phyloP scores from a whole-genome alignment of 495 filamentous ascomycete genomes.

The Penicillium bialowiezense region DNA sequence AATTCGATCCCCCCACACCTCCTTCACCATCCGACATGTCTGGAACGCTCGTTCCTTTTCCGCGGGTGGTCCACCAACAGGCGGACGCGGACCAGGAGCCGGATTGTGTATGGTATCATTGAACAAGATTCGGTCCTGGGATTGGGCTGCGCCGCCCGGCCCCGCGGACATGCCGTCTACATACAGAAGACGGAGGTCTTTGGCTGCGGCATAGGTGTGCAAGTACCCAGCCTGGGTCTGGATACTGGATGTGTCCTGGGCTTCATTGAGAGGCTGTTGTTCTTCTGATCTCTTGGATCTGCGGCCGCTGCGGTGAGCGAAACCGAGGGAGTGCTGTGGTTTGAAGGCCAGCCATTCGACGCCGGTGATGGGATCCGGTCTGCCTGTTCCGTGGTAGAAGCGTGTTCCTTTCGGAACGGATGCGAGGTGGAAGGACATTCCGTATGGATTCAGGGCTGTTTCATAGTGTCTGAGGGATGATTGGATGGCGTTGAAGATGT shows the following conservation, averaged over 20 bases:
- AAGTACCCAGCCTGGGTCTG: conserved; percentile 17
- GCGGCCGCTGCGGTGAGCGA: conserved; percentile 16
- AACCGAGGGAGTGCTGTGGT: conserved; percentile 53
- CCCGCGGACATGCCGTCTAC: conserved; percentile 58
- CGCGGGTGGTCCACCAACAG: conserved; percentile 3
- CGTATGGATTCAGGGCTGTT: conserved; percentile 57
- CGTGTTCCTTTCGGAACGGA: conserved; percentile 45
- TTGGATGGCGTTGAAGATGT: conserved; percentile 59
- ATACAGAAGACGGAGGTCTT: conserved; percentile 55
- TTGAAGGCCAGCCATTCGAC: conserved; percentile 61
- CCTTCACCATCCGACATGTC: conserved; percentile 39
- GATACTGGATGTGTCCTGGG: background rate
- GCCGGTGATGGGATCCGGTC: conserved; percentile 25
- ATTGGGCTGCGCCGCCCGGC: conserved; percentile 55
- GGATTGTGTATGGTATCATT: background rate
- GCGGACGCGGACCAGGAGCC: background rate
- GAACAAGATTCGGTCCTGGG: conserved; percentile 52
- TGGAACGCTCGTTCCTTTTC: conserved; percentile 28
- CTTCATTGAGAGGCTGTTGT: background rate
- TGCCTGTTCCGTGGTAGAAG: conserved; percentile 51
- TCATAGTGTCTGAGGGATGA: conserved; percentile 58
- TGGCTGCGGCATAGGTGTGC: conserved; percentile 49
- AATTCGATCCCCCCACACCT: conserved; percentile 39
- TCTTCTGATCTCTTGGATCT: background rate
- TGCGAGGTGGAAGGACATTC: conserved; percentile 53